Percentiles rank a stretch among this genome's conserved stretches.
phyloP scores from a whole-genome alignment of 257 asterid genomes.

The Solanum etuberosum region DNA sequence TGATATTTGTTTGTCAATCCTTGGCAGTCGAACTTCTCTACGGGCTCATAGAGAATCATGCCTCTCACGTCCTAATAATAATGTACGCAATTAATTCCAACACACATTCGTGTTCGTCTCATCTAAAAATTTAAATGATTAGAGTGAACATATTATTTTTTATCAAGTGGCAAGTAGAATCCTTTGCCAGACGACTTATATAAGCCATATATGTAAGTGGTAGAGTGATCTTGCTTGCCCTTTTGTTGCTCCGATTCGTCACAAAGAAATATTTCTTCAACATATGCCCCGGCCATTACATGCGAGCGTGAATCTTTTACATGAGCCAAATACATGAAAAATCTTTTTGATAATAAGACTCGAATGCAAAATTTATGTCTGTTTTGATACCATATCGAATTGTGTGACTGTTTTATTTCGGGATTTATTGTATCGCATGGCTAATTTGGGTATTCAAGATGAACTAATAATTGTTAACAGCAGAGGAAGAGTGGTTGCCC shows the following conservation, averaged over 20 bases:
- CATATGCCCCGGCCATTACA: neutral
- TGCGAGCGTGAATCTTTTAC: neutral
- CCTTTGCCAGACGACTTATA: too few species aligned
- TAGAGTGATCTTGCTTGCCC: too few species aligned
- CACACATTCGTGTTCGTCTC: neutral
- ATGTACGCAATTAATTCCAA: neutral
- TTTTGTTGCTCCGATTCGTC: too few species aligned
- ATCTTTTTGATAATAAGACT: neutral
- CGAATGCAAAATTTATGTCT: neutral
- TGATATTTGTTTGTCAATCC: conserved; percentile 53
- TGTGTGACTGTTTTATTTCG: neutral
- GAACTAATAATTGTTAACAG: conserved; percentile 56
- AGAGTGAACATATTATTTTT: rapidly evolving
- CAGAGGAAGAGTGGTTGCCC: conserved; percentile 61
- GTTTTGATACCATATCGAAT: neutral
- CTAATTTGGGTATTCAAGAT: conserved; percentile 66
- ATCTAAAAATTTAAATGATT: neutral
- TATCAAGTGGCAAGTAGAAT: neutral
- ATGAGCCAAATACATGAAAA: neutral
- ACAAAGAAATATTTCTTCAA: neutral
- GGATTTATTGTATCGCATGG: conserved; percentile 67
- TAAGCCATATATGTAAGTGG: too few species aligned
- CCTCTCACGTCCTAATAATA: conserved; percentile 50
- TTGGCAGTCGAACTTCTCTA: conserved; percentile 35
- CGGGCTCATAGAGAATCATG: conserved; percentile 52